phyloP scores from a whole-genome alignment of 495 filamentous ascomycete species.

The Immersiella caudata region DNA sequence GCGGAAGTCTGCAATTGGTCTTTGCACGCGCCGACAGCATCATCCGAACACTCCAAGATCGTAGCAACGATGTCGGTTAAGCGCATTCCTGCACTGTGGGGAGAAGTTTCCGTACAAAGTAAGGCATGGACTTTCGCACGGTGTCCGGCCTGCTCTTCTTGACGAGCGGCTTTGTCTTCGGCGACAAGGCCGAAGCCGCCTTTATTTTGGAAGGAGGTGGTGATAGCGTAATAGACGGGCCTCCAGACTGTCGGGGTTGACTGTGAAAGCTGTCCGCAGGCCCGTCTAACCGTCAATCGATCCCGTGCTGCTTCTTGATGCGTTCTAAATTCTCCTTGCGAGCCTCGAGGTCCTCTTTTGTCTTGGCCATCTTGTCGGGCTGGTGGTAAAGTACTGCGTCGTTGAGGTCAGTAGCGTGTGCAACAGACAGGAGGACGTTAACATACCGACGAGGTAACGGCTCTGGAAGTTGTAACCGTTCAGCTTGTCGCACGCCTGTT shows the following conservation, averaged over 20 bases:
- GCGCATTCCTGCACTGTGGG: slow-evolving; percentile 43
- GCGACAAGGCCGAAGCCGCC: slow-evolving; percentile 34
- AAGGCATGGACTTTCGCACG: slow-evolving; percentile 45
- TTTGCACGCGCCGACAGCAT: slow-evolving; percentile 28
- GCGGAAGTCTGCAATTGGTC: slow-evolving; percentile 21
- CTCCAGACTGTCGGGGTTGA: slow-evolving; percentile 50
- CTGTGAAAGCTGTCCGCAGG: slow-evolving; percentile 55
- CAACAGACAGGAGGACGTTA: background rate
- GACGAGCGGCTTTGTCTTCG: slow-evolving; percentile 37
- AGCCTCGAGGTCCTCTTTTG: slow-evolving; percentile 91
- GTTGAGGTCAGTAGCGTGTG: slow-evolving; percentile 22
- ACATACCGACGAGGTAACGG: slow-evolving; percentile 96
- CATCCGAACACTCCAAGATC: slow-evolving; percentile 33
- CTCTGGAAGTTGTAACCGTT: slow-evolving; percentile 99
- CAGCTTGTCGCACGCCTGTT: slow-evolving; percentile 97
- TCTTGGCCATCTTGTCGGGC: slow-evolving; percentile 92
- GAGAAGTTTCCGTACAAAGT: slow-evolving; percentile 49
- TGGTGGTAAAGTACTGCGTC: slow-evolving; percentile 90
- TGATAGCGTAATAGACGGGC: slow-evolving; percentile 52
- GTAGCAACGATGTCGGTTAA: slow-evolving; percentile 33
- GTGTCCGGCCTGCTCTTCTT: slow-evolving; percentile 40
- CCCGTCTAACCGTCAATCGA: slow-evolving; percentile 85
- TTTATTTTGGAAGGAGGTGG: slow-evolving; percentile 41
- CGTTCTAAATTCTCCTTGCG: slow-evolving; percentile 97
- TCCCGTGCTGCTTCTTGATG: slow-evolving; percentile 95